Percentiles rank a stretch among this genome's conserved stretches.
Conservation (phyloP, 2,329 filamentous ascomycete species). For the Coniochaeta ligniaria region DNA sequence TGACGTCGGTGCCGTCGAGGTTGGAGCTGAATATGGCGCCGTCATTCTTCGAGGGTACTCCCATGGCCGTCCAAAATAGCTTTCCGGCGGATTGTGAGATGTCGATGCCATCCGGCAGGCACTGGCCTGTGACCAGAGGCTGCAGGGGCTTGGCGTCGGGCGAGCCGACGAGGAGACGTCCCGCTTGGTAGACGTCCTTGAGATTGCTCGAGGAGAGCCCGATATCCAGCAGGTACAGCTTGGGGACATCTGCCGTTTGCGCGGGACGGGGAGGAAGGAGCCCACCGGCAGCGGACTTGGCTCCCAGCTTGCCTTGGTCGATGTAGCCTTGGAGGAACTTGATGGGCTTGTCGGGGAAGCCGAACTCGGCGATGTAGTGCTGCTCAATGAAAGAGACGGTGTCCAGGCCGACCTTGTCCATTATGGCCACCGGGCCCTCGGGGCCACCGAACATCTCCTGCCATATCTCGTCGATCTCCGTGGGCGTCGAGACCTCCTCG, state of each 20-base stretch:
- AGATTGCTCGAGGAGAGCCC: slow-evolving; percentile 13
- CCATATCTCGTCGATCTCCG: slow-evolving; percentile 43
- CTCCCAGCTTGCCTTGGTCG: slow-evolving; percentile 36
- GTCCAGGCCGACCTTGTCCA: slow-evolving; percentile 44
- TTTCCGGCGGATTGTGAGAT: slow-evolving; percentile 22
- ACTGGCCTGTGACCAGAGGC: slow-evolving; percentile 16
- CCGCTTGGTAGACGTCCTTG: slow-evolving; percentile 4
- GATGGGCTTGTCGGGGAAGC: too few relatives aligned
- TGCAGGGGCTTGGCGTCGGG: slow-evolving; percentile 12
- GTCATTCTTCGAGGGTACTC: slow-evolving; percentile 27
- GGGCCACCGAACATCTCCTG: slow-evolving; percentile 24
- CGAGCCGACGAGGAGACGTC: slow-evolving; percentile 10
- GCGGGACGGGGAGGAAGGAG: slow-evolving; percentile 21
- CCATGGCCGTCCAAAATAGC: slow-evolving; percentile 46
- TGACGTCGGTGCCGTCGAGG: slow-evolving; percentile 39
- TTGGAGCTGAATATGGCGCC: slow-evolving; percentile 32
- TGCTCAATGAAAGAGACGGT: slow-evolving; percentile 45
- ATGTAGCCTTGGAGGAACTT: slow-evolving; percentile 31
- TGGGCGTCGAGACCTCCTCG: slow-evolving; percentile 38
- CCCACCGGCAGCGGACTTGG: slow-evolving; percentile 32
- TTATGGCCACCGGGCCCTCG: slow-evolving; percentile 23
- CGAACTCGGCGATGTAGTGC: slow-evolving; percentile 28
- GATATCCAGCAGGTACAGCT: slow-evolving; percentile 20
- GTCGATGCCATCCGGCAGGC: slow-evolving; percentile 37
- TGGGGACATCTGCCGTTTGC: slow-evolving; percentile 2